These are phyloP conservation scores for Tritrichomonas musculus DNA, from an alignment of 208 protist species.

Conservation along the genomic window DNA sequence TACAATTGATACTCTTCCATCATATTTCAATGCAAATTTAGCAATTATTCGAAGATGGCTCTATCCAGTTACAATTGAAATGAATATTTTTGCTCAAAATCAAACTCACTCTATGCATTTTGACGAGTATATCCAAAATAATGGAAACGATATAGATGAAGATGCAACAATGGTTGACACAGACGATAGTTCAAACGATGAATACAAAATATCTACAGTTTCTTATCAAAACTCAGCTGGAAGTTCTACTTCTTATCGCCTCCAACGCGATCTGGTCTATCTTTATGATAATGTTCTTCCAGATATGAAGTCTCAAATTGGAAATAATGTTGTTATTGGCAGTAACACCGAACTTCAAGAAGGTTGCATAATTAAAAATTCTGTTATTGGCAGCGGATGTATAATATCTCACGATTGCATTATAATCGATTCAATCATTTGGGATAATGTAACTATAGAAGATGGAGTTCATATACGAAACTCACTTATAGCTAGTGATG, in stretches of 20 bases:
- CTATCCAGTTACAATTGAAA: constrained; percentile 17
- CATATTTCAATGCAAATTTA: neutral
- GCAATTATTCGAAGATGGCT: neutral
- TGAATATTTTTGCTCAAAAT: neutral
- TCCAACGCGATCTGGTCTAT: neutral
- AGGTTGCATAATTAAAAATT: neutral
- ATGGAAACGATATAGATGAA: neutral
- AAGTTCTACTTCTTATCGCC: neutral
- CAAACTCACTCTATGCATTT: neutral
- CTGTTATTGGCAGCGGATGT: neutral
- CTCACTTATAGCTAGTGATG: neutral
- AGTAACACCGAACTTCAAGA: neutral
- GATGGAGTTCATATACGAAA: neutral
- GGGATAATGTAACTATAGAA: neutral
- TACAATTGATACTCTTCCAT: constrained; percentile 15
- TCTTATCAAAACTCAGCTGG: neutral
- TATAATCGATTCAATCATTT: neutral
- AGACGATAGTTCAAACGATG: neutral
- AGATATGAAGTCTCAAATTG: neutral
- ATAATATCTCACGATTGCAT: neutral
- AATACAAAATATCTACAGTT: neutral
- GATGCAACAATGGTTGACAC: neutral
- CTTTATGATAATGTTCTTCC: neutral
- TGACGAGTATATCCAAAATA: neutral
- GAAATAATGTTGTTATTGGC: neutral